A percentile compares a stretch with the other conserved stretches of the same genome.
Evolutionary conservation across 805 yeast species (phyloP).

Genomic region (Groenewaldozyma tartarivorans): DNA sequence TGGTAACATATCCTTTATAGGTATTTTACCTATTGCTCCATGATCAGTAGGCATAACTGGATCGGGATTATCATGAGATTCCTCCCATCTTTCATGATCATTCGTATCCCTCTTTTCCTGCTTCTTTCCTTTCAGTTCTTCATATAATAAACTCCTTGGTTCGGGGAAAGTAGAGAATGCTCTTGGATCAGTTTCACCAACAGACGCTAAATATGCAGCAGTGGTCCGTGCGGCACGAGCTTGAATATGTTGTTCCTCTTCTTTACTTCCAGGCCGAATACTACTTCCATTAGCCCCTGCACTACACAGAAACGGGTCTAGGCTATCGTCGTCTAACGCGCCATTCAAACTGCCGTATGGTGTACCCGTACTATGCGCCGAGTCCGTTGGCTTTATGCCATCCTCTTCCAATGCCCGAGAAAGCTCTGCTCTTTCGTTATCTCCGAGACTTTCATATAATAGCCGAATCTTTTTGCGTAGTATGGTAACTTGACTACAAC

Average conservation of each 20-base stretch:
- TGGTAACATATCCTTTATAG: neutral
- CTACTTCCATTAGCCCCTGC: neutral
- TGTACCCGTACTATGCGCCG: too few species aligned
- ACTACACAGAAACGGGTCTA: too few species aligned
- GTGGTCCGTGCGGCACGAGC: neutral
- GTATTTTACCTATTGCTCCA: too few species aligned
- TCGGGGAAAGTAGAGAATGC: neutral
- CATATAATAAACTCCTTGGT: neutral
- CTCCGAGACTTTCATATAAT: conserved; percentile 4
- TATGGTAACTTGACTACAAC: conserved; percentile 23
- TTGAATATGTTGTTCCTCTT: neutral
- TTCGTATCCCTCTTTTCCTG: too few species aligned
- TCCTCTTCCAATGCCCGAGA: neutral
- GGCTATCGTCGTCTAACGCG: too few species aligned
- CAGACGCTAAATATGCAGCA: neutral
- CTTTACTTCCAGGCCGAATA: neutral
- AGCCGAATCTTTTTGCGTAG: conserved; percentile 25
- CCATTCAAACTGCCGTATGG: too few species aligned
- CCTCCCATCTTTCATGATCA: too few species aligned
- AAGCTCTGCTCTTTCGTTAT: neutral
- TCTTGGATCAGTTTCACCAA: neutral
- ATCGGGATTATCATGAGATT: too few species aligned
- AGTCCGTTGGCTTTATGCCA: neutral
- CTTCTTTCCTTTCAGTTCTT: too few species aligned
- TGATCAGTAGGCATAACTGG: too few species aligned